A percentile compares a stretch with the other conserved stretches of the same genome.
These are phyloP conservation scores for Neohortaea acidophila DNA, from an alignment of 495 filamentous ascomycete genomes.

Conservation along the genomic window DNA sequence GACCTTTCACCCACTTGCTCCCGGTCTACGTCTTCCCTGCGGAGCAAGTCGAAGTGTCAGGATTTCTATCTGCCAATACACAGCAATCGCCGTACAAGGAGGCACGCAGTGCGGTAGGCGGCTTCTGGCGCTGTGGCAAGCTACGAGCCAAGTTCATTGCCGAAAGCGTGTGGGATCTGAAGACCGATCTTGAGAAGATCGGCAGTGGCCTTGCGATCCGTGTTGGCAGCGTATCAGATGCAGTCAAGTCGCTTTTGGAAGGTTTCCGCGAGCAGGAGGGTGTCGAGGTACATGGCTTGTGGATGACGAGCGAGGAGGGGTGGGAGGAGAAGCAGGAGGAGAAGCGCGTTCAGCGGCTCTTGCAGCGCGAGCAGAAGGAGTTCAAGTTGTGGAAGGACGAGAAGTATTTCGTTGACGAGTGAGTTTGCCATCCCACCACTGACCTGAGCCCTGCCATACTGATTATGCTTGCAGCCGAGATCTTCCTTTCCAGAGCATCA, in stretches of 20 bases:
- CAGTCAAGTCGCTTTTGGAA: slow-evolving; percentile 36
- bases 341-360: slow-evolving; percentile 32
- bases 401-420: slow-evolving; percentile 63
- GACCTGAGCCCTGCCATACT: background rate
- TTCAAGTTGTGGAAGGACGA: slow-evolving; percentile 51
- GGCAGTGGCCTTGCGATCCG: slow-evolving; percentile 46
- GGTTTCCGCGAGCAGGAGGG: slow-evolving; percentile 27
- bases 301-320: slow-evolving; percentile 52
- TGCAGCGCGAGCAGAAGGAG: slow-evolving; percentile 33
- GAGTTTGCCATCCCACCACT: too few species aligned
- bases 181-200: slow-evolving; percentile 36
- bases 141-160: slow-evolving; percentile 53
- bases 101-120: slow-evolving; percentile 39
- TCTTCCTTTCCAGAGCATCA: slow-evolving; percentile 30
- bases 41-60: slow-evolving; percentile 53
- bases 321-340: slow-evolving; percentile 51
- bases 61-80: slow-evolving; percentile 35
- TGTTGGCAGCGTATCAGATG: slow-evolving; percentile 41
- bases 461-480: slow-evolving; percentile 36
- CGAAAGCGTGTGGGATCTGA: slow-evolving; percentile 53
- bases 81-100: slow-evolving; percentile 40
- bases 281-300: slow-evolving; percentile 41
- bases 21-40: slow-evolving; percentile 51
- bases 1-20: slow-evolving; percentile 48
- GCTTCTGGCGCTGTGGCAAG: slow-evolving; percentile 52